A percentile compares a stretch with the other conserved stretches of the same genome.
Conservation (phyloP, 441 rosid genomes). For the Mallotus japonicus region DNA sequence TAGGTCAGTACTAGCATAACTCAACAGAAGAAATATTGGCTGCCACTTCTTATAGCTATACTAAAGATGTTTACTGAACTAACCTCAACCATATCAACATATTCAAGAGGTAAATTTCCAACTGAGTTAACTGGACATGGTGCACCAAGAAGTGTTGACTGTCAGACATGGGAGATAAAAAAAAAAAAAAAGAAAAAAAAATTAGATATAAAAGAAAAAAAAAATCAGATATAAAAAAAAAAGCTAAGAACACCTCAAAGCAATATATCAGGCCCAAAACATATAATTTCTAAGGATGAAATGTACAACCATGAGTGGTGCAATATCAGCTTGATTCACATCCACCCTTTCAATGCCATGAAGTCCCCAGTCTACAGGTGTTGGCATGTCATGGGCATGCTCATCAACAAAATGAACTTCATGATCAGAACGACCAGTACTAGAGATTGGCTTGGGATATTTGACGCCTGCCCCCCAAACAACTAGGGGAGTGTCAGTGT, state of each 20-base stretch:
- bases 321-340: slow-evolving; percentile 98
- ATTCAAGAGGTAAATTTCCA: slow-evolving; percentile 90
- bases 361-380: slow-evolving; percentile 86
- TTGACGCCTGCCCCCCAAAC: slow-evolving; percentile 96
- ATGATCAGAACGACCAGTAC: slow-evolving; percentile 48
- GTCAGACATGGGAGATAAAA: slow-evolving; percentile 28
- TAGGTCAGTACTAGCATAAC: not conserved
- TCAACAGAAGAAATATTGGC: not conserved
- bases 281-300: slow-evolving; percentile 16
- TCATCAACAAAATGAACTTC: slow-evolving; percentile 72
- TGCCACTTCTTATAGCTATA: not conserved
- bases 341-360: slow-evolving; percentile 80
- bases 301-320: slow-evolving; percentile 80
- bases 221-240: slow-evolving; percentile 19
- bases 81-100: slow-evolving; percentile 69
- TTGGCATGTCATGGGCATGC: slow-evolving; percentile 83
- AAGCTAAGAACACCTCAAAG: slow-evolving; percentile 20
- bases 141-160: slow-evolving; percentile 95
- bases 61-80: slow-evolving; percentile 24
- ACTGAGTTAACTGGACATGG: slow-evolving; percentile 94
- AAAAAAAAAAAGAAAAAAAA: slow-evolving; percentile 10
- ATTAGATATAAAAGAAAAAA: slow-evolving; percentile 13
- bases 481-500: slow-evolving; percentile 95
- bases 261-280: slow-evolving; percentile 9
- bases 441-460: slow-evolving; percentile 53